Evolutionary conservation across 768 basidiomycete species (phyloP), one percentile per base, ranked within the genome.

Genomic region (Trametes coccinea): DNA sequence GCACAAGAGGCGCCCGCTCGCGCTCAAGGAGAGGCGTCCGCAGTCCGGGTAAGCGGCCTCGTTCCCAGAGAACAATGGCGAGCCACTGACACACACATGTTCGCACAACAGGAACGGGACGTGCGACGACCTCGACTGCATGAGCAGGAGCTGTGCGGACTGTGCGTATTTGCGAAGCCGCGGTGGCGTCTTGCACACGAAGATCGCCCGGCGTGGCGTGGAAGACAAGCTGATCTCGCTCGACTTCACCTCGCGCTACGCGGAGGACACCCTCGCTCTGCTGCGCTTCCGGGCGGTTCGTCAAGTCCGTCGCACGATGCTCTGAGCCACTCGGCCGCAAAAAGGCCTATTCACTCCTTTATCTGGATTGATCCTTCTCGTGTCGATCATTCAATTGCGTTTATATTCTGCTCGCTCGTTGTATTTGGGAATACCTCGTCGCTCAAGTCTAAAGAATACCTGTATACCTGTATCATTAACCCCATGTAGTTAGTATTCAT

Each of bases 111-210:
- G 54, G n/a, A 14, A 39, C 22, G 29, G 3, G 13, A 11, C 22
- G 33, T 62, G 61, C 22, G 48, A 39, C 13, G 53, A 54, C 34
- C 16, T 46, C 9, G 54, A 62, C 9, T 62, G 61, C 55, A 11
- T 45, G 17, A 30, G 49, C 31, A 27, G 34, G 8, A 17, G 17
- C 33, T 62, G 61, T 41, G 34, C 31, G n/a, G 45, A 56, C 50
- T 62, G 61, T 49, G 44, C 34, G 34, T 52, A 52, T 49, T 55
- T 62, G 14, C 11, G n/a, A 8, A 51, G 43, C 43, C 44, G 55
- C 44, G 61, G 55, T 0, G 31, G 43, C 49, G 16, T 46, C 14
- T 33, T 62, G 27, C 27, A 41, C 30, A 40, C 44, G 11, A 56
- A 62, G 55, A n/a, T 62, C 33, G 50, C 37, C 22, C 61, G 55